Evolutionary conservation across 2,329 filamentous ascomycete species (phyloP).

Genomic region (Fusarium hostae): DNA sequence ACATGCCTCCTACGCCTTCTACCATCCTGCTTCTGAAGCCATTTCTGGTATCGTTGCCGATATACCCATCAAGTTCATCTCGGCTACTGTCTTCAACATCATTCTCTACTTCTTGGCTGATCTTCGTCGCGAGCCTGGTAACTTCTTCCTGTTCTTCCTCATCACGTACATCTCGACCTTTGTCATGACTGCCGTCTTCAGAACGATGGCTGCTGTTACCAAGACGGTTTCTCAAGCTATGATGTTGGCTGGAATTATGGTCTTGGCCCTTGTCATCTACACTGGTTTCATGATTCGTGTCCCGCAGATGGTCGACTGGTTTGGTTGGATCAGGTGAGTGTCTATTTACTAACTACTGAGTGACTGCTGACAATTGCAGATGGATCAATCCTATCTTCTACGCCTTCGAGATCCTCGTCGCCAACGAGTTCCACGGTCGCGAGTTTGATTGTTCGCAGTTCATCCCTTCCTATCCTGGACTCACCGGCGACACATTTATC

Average conservation of each 20-base stretch:
- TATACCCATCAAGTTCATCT: conserved; percentile 67
- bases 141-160: conserved; percentile 82
- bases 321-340: conserved; percentile 67
- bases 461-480: conserved; percentile 58
- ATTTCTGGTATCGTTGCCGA: conserved; percentile 65
- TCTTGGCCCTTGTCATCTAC: conserved; percentile 62
- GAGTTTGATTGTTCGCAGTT: conserved; percentile 66
- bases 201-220: conserved; percentile 77
- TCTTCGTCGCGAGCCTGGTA: conserved; percentile 66
- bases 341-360: fast-evolving
- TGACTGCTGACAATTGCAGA: conserved; percentile 59
- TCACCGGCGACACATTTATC: conserved; percentile 60
- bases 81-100: conserved; percentile 63
- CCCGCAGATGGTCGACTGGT: conserved; percentile 70
- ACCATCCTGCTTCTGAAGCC: conserved; percentile 64
- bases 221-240: conserved; percentile 71
- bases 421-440: conserved; percentile 75
- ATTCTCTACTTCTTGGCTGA: conserved; percentile 68
- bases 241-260: conserved; percentile 62
- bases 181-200: conserved; percentile 80
- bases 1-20: conserved; percentile 61
- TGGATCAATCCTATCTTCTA: conserved; percentile 81
- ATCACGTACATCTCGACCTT: conserved; percentile 75
- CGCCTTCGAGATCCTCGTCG: conserved; percentile 76
- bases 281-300: conserved; percentile 43